Conservation (phyloP, 371 early-diverging fungal genomes). For the Lichtheimia ornata region DNA sequence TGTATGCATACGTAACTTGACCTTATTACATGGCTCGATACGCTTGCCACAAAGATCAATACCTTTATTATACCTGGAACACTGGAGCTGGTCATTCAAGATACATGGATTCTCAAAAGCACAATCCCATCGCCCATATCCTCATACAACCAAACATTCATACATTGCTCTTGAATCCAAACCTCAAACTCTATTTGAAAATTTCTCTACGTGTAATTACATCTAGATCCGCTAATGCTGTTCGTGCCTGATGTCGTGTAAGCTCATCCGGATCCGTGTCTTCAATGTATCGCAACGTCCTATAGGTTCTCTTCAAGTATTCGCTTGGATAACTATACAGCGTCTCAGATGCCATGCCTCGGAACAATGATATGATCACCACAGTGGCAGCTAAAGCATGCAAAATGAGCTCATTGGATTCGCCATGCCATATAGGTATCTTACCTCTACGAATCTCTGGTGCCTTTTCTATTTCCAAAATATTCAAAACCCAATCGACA, state of each 20-base stretch:
- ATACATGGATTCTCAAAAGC: too few species aligned
- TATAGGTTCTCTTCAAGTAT: conserved; percentile 56
- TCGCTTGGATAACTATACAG: conserved; percentile 60
- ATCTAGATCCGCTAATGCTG: conserved; percentile 66
- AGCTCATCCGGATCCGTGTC: conserved; percentile 70
- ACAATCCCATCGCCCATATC: too few species aligned
- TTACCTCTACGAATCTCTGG: conserved; percentile 69
- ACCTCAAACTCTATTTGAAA: conserved; percentile 17
- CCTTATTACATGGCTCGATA: too few species aligned
- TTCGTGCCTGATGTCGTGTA: conserved; percentile 64
- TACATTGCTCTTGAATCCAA: too few species aligned
- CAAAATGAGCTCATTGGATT: conserved; percentile 1
- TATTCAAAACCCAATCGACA: conserved; percentile 64
- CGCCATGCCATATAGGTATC: neutral
- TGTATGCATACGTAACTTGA: too few species aligned
- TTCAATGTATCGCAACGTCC: conserved; percentile 63
- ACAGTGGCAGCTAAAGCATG: conserved; percentile 60
- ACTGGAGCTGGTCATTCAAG: too few species aligned
- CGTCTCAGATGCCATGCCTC: conserved; percentile 63
- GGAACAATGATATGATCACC: conserved; percentile 65
- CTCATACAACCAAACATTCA: too few species aligned
- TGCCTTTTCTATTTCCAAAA: conserved; percentile 65
- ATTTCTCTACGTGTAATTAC: conserved; percentile 56
- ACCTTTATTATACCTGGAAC: too few species aligned
- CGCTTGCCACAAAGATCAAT: too few species aligned